Base-by-base conservation (phyloP, 2,329 filamentous ascomycete species). In the Colletotrichum orchidophilum region DNA sequence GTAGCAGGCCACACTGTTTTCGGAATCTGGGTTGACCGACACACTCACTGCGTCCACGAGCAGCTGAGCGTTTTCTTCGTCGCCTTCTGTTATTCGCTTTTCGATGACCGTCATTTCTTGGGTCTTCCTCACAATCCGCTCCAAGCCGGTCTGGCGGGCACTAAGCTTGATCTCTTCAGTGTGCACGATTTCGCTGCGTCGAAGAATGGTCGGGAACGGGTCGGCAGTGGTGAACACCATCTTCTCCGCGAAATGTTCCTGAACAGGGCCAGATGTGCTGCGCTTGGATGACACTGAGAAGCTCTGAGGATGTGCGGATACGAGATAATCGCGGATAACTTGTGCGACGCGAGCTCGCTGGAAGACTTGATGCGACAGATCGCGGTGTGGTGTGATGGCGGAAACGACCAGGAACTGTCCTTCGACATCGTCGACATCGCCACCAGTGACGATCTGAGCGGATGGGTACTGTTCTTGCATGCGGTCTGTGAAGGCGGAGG, bases 401-500 rank as follows among this genome's bases (percentile, higher is more conserved):
- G 90, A 96, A 67, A 98, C 90, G 65, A 96, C 91, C 63, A 98
- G 80, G 81, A 94, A 98, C 77, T 98, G 96, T 13, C 96, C 96
- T 81, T 98, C 96, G 1, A 96, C 88, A 76, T 96, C 94, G 71
- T 95, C 93, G 12, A 91, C 87, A 62, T 90, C 86, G 7, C 90
- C 89, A 33, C 87, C 87, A 3, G 90, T 91, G 52, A 97, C 85
- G 70, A 98, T 92, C 76, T 96, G 93, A 3, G 96, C 95, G 2
- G 92, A 86, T 3, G 95, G 96, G 78, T 97, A 94, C 76, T 97
- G 92, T 79, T 95, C 93, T 78, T 97, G 95, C 89, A 98, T 94
- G 60, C 94, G 92, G 79, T 98, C 95, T 1, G 94, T 94, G 76
- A 98, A 98, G 5, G 91, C 91, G 1, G 91, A 90, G 50, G 94